These are phyloP conservation scores for Ciborinia camelliae DNA, from an alignment of 2,329 filamentous ascomycete species.

Conservation along the genomic window DNA sequence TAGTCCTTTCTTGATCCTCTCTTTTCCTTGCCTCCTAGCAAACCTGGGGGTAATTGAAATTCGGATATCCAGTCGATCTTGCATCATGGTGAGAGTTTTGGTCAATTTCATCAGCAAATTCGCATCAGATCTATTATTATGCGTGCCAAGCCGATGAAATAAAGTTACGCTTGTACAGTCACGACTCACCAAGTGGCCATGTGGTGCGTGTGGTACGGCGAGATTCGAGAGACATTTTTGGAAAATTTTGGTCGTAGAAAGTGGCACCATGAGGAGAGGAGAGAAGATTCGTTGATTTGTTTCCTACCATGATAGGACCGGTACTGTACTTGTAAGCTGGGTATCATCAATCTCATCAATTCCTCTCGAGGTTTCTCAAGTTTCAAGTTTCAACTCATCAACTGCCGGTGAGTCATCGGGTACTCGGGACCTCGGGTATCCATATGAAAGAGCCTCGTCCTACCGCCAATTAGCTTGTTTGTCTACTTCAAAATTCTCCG, in stretches of 20 bases:
- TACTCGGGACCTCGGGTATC: too few species aligned
- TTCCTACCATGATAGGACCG: too few species aligned
- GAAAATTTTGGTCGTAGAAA: neutral
- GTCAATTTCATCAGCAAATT: conserved; percentile 3
- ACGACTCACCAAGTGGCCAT: neutral
- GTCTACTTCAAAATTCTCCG: neutral
- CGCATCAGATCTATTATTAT: neutral
- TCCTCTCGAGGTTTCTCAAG: too few species aligned
- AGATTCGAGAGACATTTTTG: neutral
- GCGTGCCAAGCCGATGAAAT: neutral
- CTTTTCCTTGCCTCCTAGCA: conserved; percentile 1
- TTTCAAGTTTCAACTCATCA: neutral
- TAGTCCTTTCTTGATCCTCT: neutral
- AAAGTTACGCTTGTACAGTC: neutral
- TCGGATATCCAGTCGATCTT: conserved; percentile 19
- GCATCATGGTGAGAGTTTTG: neutral
- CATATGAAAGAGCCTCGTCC: neutral
- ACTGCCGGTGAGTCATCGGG: neutral
- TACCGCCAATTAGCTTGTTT: neutral
- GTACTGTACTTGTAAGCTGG: too few species aligned
- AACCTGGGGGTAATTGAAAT: conserved; percentile 23
- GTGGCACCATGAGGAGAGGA: neutral
- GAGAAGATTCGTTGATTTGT: neutral
- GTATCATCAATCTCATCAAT: neutral
- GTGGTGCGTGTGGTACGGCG: conserved; percentile 9